Percentiles rank a stretch among this genome's conserved stretches.
Conservation (phyloP, 1,139 yeast genomes). For the Zygosaccharomyces sapae region DNA sequence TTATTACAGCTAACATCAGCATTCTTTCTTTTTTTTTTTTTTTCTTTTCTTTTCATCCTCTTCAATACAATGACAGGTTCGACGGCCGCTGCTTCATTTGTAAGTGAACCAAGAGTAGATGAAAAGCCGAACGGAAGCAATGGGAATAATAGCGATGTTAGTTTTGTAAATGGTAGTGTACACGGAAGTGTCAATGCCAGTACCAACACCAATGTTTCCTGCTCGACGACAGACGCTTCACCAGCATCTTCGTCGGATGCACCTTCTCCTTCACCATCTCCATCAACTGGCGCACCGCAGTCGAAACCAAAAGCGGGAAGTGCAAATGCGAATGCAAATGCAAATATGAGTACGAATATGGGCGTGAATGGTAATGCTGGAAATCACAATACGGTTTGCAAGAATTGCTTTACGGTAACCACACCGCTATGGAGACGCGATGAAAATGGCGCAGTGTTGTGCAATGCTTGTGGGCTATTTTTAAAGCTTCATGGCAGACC, state of each 20-base stretch:
- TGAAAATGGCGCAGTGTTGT: conserved; percentile 85
- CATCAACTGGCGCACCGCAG: background rate
- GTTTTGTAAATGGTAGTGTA: no score
- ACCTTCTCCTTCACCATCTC: conserved; percentile 2
- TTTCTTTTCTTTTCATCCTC: no score
- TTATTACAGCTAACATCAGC: no score
- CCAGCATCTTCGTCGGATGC: conserved; percentile 4
- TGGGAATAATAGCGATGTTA: no score
- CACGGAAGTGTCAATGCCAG: no score
- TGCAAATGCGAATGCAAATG: background rate
- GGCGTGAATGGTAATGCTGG: background rate
- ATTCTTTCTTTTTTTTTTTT: no score
- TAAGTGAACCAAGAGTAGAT: background rate
- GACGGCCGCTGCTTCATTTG: no score
- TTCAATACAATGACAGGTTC: no score
- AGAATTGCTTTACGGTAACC: conserved; percentile 85
- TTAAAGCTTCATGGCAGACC: conserved; percentile 88
- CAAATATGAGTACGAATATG: no score
- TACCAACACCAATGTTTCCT: background rate
- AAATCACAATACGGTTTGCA: conserved; percentile 56
- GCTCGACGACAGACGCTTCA: conserved; percentile 3
- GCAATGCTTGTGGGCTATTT: conserved; percentile 94
- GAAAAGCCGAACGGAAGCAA: background rate
- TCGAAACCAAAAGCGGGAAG: background rate
- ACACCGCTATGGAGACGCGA: conserved; percentile 96